These are phyloP conservation scores for Albizia julibrissin DNA, from an alignment of 306 rosid genomes.

Conservation along the genomic window DNA sequence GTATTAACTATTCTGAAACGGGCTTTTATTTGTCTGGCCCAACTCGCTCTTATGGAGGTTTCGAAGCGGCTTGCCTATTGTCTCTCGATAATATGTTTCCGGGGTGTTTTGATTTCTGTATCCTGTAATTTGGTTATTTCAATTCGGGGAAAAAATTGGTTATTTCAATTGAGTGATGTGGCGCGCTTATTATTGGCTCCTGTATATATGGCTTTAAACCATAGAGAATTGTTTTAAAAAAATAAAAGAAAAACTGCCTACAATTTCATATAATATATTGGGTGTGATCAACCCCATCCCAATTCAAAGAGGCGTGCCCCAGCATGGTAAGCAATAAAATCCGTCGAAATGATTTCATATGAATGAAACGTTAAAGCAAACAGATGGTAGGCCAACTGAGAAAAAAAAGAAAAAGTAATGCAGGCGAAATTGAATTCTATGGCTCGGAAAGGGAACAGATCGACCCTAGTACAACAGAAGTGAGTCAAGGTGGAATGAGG, in stretches of 20 bases:
- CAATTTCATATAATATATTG: constrained; percentile 24
- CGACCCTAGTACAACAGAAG: constrained; percentile 44
- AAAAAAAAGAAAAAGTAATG: constrained; percentile 1
- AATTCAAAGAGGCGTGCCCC: constrained; percentile 63
- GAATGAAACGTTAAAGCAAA: constrained; percentile 14
- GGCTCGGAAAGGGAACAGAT: constrained; percentile 53
- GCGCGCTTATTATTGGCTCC: no score
- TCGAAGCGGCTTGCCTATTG: rapidly evolving
- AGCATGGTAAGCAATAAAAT: constrained; percentile 63
- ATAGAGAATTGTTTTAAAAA: no score
- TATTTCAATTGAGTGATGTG: no score
- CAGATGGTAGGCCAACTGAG: constrained; percentile 6
- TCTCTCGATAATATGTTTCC: no score
- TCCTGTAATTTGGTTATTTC: no score
- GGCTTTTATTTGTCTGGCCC: rapidly evolving
- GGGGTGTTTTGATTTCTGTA: no score
- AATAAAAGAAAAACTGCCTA: no score
- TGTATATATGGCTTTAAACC: no score
- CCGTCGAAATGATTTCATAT: constrained; percentile 20
- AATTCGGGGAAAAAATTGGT: no score
- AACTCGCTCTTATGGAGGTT: no score
- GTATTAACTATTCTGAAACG: no score
- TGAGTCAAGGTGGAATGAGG: constrained; percentile 26
- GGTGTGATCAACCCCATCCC: constrained; percentile 32
- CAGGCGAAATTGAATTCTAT: constrained; percentile 56